phyloP scores from a whole-genome alignment of 768 basidiomycete species.

The Agaricus sinodeliciosus region DNA sequence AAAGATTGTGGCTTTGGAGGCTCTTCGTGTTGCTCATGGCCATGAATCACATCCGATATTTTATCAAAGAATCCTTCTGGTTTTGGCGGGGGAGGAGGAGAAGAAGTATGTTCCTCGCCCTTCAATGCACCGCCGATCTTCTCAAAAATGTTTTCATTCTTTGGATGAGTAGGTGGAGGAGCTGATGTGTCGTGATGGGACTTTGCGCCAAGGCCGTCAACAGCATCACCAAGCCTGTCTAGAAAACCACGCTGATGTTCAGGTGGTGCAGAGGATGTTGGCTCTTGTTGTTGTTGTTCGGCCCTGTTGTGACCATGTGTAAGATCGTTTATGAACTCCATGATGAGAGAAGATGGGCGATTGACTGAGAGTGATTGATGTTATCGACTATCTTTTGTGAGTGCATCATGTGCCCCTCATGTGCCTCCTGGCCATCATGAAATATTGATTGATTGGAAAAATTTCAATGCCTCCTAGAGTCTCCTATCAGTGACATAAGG shows the following conservation, averaged over 20 bases:
- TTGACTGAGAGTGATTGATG: not conserved
- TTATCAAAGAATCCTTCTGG: constrained; percentile 11
- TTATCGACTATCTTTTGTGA: no score
- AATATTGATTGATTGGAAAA: no score
- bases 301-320: constrained; percentile 1
- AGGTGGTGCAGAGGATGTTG: not conserved
- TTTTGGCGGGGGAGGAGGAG: constrained; percentile 11
- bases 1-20: constrained; percentile 11
- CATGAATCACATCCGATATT: constrained; percentile 9
- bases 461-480: no score
- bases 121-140: constrained; percentile 10
- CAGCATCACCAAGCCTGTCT: constrained; percentile 10
- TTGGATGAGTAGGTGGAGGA: constrained; percentile 10
- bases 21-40: constrained; percentile 12
- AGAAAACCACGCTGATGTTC: constrained; percentile 9
- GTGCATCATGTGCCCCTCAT: no score
- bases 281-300: not conserved
- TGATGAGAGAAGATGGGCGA: not conserved
- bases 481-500: no score
- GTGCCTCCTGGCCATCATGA: no score
- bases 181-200: constrained; percentile 1
- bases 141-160: constrained; percentile 10
- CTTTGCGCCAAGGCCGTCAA: not conserved
- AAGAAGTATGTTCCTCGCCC: constrained; percentile 8
- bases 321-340: constrained; percentile 14